Base-by-base conservation (phyloP, 495 filamentous ascomycete genomes). In the Mytilinidion resinicola region DNA sequence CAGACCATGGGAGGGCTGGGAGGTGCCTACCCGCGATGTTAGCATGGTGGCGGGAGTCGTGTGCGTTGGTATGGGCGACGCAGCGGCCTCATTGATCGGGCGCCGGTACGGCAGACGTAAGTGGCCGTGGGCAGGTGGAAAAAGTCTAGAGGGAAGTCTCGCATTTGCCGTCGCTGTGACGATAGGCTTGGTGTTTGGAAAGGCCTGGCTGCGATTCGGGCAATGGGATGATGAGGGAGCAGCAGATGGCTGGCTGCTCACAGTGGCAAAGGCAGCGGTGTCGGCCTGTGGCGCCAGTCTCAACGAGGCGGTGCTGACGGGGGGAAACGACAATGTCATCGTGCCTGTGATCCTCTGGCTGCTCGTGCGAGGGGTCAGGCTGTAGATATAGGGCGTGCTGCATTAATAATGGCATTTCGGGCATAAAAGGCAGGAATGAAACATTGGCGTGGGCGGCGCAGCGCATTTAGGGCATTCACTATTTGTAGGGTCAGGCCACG, bases 321-420 rank as follows among this genome's bases (percentile, higher is more conserved):
- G 93, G 10, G 93, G 91, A 51, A 99, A 99, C 77, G 93, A 99
- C 76, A 99, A 99, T 77, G 92, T 99, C 25, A 82, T 96, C 54
- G 93, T 97, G 60, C 95, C 95, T n/a, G 82, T 97, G 41, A 85
- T 95, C 54, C 72, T 97, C 51, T 99, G 93, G 93, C 77, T 89
- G 65, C 79, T 93, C 62, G 90, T 96, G 57, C 85, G 90, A 65
- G 86, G 85, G 5, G 72, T 95, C 64, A 80, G 81, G 38, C 71
- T 95, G 55, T 93, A 52, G 41, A 49, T 12, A 0, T 14, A 34
- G 15, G 2, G 4, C 1, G 12, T 36, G n/a, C n/a, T n/a, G 14
- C 8, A n/a, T 43, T n/a, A 43, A 8, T n/a, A n/a, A 43, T 19
- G 17, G 17, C 4, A 43, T n/a, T n/a, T 2, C 14, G 41, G 17